A percentile compares a stretch with the other conserved stretches of the same genome.
Evolutionary conservation across 805 yeast genomes (phyloP).

Genomic region (Candida stauntonica): DNA sequence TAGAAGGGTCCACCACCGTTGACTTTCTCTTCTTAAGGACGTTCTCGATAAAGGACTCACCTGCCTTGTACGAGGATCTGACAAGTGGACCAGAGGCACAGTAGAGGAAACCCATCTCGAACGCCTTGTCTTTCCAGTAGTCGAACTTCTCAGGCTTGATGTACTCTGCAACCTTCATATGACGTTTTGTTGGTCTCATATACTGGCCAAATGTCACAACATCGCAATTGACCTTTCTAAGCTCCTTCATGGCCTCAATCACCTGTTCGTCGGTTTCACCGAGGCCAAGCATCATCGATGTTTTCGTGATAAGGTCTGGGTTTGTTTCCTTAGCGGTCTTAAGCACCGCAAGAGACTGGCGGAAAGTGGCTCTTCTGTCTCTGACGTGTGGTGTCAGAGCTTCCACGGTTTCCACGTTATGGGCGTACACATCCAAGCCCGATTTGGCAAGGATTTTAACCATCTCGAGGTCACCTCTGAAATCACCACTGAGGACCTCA

Average conservation of each 20-base stretch:
- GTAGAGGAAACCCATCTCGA: conserved; percentile 87
- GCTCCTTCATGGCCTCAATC: conserved; percentile 65
- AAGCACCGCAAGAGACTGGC: conserved; percentile 78
- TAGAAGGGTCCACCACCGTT: conserved; percentile 1
- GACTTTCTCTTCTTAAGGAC: conserved; percentile 67
- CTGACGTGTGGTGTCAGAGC: conserved; percentile 90
- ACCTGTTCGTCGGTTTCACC: conserved; percentile 95
- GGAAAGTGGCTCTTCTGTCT: conserved; percentile 94
- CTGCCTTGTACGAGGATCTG: conserved; percentile 95
- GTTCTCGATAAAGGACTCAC: conserved; percentile 95
- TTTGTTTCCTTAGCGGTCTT: conserved; percentile 74
- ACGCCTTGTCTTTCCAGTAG: conserved; percentile 83
- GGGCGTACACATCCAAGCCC: conserved; percentile 95
- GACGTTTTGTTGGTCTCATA: conserved; percentile 98
- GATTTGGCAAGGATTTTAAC: conserved; percentile 76
- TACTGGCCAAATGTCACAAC: conserved; percentile 98
- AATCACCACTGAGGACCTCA: conserved; percentile 93
- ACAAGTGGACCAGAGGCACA: conserved; percentile 98
- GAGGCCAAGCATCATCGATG: conserved; percentile 93
- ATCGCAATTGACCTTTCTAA: conserved; percentile 76
- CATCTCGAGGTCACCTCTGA: conserved; percentile 82
- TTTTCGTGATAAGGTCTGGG: conserved; percentile 79
- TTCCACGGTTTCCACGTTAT: conserved; percentile 94
- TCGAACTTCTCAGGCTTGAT: conserved; percentile 92
- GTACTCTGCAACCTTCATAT: conserved; percentile 96